Evolutionary conservation across 768 basidiomycete genomes (phyloP), one percentile per base, ranked within the genome.

Genomic region (Coprinopsis strossmayeri): DNA sequence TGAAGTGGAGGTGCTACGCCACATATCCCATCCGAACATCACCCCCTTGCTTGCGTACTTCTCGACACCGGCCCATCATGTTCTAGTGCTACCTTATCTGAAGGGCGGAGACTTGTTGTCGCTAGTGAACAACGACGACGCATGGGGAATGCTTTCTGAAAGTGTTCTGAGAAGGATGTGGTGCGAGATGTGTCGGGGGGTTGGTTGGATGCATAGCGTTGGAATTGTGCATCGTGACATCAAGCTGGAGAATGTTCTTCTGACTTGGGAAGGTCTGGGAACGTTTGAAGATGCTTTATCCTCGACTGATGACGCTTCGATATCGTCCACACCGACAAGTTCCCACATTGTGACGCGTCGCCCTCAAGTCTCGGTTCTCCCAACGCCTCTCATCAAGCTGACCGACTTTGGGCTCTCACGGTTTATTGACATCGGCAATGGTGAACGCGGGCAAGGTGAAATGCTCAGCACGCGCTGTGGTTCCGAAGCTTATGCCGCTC

Each of bases 351-450:
- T 7, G 30, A 32, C 25, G 25, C 40, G 21, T 4, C 40, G 18
- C 7, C 10, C 40, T 12, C 25, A 9, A n/a, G 15, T 50, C 17
- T 18, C 27, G 2, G 30, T 44, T 24, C 63, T 73, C 1, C 69
- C 78, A 0, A 54, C 70, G 0, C 82, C 87, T 1, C 71, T 92
- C 4, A 70, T 93, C 65, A 91, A 91, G 60, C 71, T 93, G 7
- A 86, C 87, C 35, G 91, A 95, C 61, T 95, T 93, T 59, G 91
- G 91, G 5, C 77, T 95, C n/a, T 82, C 89, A 13, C 76, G 90
- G 23, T 91, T 91, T 64, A 81, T 92, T 55, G 79, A 87, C 56
- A 74, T 82, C 12, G 49, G 49, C 20, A 65, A 73, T 25, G 58
- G 58, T 1, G 55, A 57, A n/a, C 51, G 41, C 17, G 66, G 65